phyloP scores from a whole-genome alignment of 2,329 filamentous ascomycete species.

The Nectriaceae sp. region DNA sequence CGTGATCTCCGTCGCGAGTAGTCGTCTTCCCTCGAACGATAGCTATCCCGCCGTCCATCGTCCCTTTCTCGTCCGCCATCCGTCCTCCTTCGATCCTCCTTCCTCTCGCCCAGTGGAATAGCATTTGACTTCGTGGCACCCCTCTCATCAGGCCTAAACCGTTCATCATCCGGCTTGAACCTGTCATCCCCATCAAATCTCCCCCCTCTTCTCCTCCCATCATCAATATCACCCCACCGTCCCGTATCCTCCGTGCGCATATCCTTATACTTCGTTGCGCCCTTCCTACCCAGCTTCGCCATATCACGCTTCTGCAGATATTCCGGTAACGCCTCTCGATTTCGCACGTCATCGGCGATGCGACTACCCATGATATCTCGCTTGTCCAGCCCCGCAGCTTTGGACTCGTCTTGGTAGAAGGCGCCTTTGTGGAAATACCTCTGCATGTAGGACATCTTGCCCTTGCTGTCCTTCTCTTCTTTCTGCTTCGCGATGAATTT shows the following conservation, averaged over 20 bases:
- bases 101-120: constrained; percentile 67
- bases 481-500: constrained; percentile 76
- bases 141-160: constrained; percentile 43
- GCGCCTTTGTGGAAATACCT: constrained; percentile 97
- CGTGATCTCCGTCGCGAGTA: constrained; percentile 32
- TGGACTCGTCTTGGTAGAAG: constrained; percentile 84
- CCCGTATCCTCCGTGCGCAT: constrained; percentile 90
- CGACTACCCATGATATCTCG: constrained; percentile 83
- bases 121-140: constrained; percentile 68
- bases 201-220: constrained; percentile 42
- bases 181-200: constrained; percentile 60
- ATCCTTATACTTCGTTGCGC: constrained; percentile 86
- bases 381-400: constrained; percentile 72
- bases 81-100: constrained; percentile 37
- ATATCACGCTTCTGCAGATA: constrained; percentile 92
- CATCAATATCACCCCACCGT: constrained; percentile 70
- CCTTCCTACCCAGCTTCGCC: constrained; percentile 91
- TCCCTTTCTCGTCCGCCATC: constrained; percentile 31
- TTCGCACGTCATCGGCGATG: constrained; percentile 80
- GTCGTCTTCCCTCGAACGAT: constrained; percentile 24
- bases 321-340: constrained; percentile 82
- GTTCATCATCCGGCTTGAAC: constrained; percentile 65
- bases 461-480: constrained; percentile 74
- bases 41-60: constrained; percentile 30
- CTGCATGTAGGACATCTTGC: constrained; percentile 88